Evolutionary conservation across 1,139 yeast species (phyloP).

Genomic region (Yarrowia galli): DNA sequence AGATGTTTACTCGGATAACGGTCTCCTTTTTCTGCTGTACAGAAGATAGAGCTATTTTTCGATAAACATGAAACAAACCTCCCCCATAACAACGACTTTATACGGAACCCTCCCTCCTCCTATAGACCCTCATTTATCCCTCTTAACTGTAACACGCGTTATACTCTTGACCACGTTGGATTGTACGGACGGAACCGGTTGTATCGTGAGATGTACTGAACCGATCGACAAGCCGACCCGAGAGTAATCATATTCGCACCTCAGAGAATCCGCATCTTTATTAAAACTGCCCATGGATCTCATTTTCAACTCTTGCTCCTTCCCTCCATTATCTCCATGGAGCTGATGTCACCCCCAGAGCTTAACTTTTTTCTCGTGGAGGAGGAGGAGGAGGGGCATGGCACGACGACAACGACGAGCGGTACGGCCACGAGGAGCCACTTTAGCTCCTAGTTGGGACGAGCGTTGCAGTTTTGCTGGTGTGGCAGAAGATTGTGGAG

Average conservation of each 20-base stretch:
- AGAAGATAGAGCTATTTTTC: too few species aligned
- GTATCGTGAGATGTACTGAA: neutral
- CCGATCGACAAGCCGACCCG: neutral
- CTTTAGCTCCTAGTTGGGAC: slow-evolving; percentile 17
- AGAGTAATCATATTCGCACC: neutral
- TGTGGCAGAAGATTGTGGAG: too few species aligned
- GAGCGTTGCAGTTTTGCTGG: too few species aligned
- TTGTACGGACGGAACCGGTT: neutral
- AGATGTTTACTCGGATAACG: neutral
- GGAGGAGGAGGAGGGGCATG: neutral
- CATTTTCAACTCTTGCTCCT: neutral
- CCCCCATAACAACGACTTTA: too few species aligned
- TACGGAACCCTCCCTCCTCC: neutral
- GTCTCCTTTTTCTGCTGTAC: neutral
- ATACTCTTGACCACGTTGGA: neutral
- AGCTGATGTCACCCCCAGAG: slow-evolving; percentile 18
- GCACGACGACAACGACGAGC: neutral
- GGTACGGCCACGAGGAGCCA: slow-evolving; percentile 17
- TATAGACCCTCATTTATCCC: slow-evolving; percentile 16
- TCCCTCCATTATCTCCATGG: slow-evolving; percentile 21
- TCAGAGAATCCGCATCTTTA: neutral
- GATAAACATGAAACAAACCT: too few species aligned
- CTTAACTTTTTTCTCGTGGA: neutral
- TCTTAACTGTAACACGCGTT: slow-evolving; percentile 27
- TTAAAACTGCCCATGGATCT: neutral